These are phyloP conservation scores for Papiliotrema laurentii DNA, from an alignment of 1,284 basidiomycete genomes.

Conservation along the genomic window DNA sequence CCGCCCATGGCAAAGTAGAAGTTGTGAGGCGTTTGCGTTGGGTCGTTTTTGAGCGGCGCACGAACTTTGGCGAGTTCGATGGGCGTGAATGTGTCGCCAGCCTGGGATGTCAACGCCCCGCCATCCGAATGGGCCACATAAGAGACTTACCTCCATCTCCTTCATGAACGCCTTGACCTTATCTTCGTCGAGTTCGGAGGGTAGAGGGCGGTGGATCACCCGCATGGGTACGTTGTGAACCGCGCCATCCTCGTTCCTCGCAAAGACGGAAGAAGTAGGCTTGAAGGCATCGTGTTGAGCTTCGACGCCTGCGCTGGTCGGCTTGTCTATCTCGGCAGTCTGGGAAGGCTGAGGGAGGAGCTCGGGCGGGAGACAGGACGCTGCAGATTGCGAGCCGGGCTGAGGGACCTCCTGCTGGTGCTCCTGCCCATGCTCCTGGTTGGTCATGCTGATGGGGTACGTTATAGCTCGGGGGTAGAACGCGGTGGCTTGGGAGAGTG, in stretches of 20 bases:
- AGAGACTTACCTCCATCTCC: constrained; percentile 42
- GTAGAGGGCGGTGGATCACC: constrained; percentile 47
- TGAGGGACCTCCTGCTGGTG: too few relatives aligned
- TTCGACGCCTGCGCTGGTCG: not conserved
- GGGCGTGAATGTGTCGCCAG: constrained; percentile 47
- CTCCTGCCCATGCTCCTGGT: too few relatives aligned
- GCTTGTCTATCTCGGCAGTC: not conserved
- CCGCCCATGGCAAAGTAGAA: constrained; percentile 50
- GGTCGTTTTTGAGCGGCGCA: constrained; percentile 32
- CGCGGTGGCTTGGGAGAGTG: too few relatives aligned
- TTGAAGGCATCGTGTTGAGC: not conserved
- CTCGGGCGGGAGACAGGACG: not conserved
- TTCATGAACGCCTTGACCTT: constrained; percentile 48
- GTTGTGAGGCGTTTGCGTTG: constrained; percentile 23
- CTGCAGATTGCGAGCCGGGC: too few relatives aligned
- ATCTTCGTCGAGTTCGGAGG: constrained; percentile 44
- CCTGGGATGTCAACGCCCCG: constrained; percentile 15
- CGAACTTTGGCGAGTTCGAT: constrained; percentile 48
- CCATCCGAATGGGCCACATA: not conserved
- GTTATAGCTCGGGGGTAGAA: too few relatives aligned
- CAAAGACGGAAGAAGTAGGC: constrained; percentile 31
- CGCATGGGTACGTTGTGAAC: constrained; percentile 45
- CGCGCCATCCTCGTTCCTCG: constrained; percentile 23
- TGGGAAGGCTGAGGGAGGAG: not conserved
- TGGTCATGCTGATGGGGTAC: too few relatives aligned